Evolutionary conservation across 164 flowering plant species (phyloP).

Genomic region (Sextonia rubra): DNA sequence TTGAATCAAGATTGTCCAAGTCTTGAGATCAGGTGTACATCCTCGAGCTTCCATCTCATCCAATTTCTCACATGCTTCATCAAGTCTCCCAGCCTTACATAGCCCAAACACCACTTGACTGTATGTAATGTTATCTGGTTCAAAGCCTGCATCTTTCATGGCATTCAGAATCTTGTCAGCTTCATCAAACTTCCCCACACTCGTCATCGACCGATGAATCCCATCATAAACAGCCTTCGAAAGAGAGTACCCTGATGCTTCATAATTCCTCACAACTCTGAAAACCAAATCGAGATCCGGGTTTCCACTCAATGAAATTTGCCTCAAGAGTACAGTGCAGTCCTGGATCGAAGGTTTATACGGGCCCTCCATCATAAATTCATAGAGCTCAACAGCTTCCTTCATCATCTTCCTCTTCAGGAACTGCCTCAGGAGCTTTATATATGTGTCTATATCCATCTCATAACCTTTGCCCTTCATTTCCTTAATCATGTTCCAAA

Average conservation of each 20-base stretch:
- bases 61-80: constrained; percentile 60
- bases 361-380: constrained; percentile 87
- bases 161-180: constrained; percentile 56
- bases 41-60: constrained; percentile 75
- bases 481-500: constrained; percentile 65
- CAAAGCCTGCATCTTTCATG: constrained; percentile 68
- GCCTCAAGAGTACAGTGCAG: constrained; percentile 47
- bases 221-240: constrained; percentile 72
- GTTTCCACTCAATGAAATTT: constrained; percentile 24
- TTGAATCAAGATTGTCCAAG: constrained; percentile 90
- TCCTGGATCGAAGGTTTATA: constrained; percentile 60
- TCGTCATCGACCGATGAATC: constrained; percentile 69
- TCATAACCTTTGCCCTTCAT: constrained; percentile 67
- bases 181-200: constrained; percentile 67
- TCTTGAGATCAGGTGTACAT: constrained; percentile 79
- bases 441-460: constrained; percentile 73
- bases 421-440: constrained; percentile 65
- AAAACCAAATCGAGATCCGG: constrained; percentile 58
- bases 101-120: constrained; percentile 83
- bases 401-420: constrained; percentile 61
- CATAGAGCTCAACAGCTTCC: constrained; percentile 81
- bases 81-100: constrained; percentile 57
- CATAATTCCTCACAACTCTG: constrained; percentile 62
- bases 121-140: constrained; percentile 78
- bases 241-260: constrained; percentile 45